Base-by-base conservation (phyloP, 106 monocot genomes). In the Dendrobium huoshanense region DNA sequence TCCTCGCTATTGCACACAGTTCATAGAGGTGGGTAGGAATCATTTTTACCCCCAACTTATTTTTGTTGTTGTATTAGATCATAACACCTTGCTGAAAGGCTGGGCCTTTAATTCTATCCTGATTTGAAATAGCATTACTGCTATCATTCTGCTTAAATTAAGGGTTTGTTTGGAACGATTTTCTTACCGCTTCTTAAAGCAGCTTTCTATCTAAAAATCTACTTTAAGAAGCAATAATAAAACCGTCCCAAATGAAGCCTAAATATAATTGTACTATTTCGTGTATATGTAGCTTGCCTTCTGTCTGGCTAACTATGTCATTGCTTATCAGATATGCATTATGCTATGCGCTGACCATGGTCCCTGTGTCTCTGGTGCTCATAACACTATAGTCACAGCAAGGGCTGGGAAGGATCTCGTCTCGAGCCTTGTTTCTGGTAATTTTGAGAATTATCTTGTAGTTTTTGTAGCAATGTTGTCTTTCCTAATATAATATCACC, bases 311-410 rank as follows among this genome's bases (percentile, higher is more conserved):
- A 31, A 45, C 44, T 33, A 13, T n/a, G 80, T 7, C 41, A 41
- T 17, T 76, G n/a, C 64, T 81, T 31, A 2, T 47, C 85, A 98
- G 95, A 98, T 98, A 25, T 95, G 94, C 82, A 85, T 98, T 67
- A 95, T 98, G 98, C 75, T 98, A 42, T 98, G 98, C 87, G 98
- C 98, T 80, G 98, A 98, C 82, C 98, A 98, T 83, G 98, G 98
- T 72, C 98, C 98, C 41, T 98, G 98, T 79, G 98, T 98, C 65
- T 98, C 98, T 59, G 98, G 98, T 78, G 98, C 94, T 78, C 98
- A 98, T 84, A 98, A 98, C 58, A 77, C 95, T 77, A 98, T 98
- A 67, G 95, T 98, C 19, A 98, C 98, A 4, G 98, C 98, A 61
- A 90, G 98, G 75, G 98, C 98, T 49, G 98, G 98, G 68, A 98